Evolutionary conservation across 345 rosid species (phyloP).

Genomic region (Eucalyptus pauciflora): DNA sequence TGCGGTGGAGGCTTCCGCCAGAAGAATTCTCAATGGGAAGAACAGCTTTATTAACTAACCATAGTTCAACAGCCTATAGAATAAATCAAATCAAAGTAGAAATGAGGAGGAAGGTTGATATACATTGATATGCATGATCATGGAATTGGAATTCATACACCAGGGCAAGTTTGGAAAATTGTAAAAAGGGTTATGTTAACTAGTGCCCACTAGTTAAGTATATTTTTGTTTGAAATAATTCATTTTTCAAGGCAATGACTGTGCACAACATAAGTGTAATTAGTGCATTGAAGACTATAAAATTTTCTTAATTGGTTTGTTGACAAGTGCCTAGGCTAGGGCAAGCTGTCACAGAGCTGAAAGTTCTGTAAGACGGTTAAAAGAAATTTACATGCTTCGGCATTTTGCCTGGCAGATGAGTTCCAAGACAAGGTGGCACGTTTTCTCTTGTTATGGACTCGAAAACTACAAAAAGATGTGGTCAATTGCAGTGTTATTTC

Average conservation of each 20-base stretch:
- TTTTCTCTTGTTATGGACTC: background rate
- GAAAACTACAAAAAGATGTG: background rate
- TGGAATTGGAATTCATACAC: background rate
- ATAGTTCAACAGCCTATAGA: slow-evolving; percentile 45
- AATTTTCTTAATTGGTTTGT: background rate
- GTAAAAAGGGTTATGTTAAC: background rate
- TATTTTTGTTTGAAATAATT: background rate
- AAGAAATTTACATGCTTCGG: background rate
- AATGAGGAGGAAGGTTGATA: background rate
- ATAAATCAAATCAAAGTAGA: background rate
- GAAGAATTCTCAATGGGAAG: slow-evolving; percentile 56
- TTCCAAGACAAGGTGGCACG: background rate
- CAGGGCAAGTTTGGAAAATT: background rate
- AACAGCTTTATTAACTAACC: slow-evolving; percentile 48
- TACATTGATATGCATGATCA: background rate
- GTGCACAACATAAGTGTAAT: background rate
- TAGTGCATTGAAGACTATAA: background rate
- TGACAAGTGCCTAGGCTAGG: background rate
- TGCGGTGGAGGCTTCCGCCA: slow-evolving; percentile 51
- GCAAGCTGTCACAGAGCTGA: background rate
- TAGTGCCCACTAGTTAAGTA: background rate
- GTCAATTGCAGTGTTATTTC: background rate
- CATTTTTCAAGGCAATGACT: background rate
- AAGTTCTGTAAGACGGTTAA: background rate
- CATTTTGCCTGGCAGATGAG: background rate